Conservation (phyloP, 2,329 filamentous ascomycete species). For the Talaromyces sp. region DNA sequence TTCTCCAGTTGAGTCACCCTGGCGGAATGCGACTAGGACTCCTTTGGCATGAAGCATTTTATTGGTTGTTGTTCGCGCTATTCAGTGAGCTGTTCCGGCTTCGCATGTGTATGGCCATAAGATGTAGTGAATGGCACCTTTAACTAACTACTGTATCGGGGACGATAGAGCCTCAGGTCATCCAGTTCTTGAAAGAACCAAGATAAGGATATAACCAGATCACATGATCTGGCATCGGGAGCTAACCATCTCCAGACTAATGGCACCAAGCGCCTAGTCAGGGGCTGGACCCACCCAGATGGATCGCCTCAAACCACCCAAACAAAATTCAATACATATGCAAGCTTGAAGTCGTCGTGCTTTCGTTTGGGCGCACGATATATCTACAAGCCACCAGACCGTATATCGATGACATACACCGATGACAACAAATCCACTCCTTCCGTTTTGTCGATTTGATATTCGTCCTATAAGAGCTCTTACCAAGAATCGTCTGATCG, state of each 20-base stretch:
- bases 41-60: not conserved
- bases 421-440: not conserved
- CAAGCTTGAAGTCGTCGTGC: not conserved
- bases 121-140: not conserved
- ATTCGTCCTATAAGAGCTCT: not conserved
- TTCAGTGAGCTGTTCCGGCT: not conserved
- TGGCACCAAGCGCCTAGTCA: constrained; percentile 1
- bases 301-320: not conserved
- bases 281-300: constrained; percentile 13
- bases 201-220: not conserved
- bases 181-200: not conserved
- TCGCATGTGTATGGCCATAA: not conserved
- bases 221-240: not conserved
- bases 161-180: not conserved
- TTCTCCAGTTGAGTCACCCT: not conserved
- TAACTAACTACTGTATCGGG: not conserved
- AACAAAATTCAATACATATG: not conserved
- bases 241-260: not conserved
- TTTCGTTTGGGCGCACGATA: not conserved
- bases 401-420: not conserved
- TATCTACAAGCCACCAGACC: not conserved
- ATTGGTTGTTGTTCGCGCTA: not conserved
- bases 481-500: not conserved
- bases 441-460: not conserved
- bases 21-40: not conserved